Conservation (phyloP, 495 filamentous ascomycete species). For the Collariella sp. region DNA sequence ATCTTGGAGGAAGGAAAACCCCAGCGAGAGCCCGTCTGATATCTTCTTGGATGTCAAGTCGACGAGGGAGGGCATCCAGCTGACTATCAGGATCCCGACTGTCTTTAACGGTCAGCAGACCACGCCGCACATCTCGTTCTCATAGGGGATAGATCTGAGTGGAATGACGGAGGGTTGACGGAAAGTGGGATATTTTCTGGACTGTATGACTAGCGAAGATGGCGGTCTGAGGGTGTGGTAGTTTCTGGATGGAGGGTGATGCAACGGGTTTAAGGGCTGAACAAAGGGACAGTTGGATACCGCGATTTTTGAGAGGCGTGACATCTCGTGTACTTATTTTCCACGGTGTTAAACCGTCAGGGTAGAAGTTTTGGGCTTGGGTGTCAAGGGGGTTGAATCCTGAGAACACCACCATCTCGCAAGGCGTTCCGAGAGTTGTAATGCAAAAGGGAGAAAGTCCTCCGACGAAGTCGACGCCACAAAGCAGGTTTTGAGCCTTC, state of each 20-base stretch:
- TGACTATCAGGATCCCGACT: slow-evolving; percentile 44
- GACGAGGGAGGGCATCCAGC: slow-evolving; percentile 43
- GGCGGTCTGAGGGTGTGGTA: not conserved
- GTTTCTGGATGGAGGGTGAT: not conserved
- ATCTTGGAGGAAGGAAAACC: slow-evolving; percentile 31
- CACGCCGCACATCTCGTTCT: slow-evolving; percentile 29
- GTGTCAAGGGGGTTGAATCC: not conserved
- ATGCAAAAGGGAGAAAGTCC: not conserved
- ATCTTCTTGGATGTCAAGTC: slow-evolving; percentile 46
- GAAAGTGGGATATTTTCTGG: not conserved
- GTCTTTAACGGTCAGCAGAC: slow-evolving; percentile 33
- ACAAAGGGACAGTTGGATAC: not conserved
- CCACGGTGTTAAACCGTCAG: not conserved
- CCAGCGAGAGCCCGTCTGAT: slow-evolving; percentile 39
- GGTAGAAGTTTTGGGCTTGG: not conserved
- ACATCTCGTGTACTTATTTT: not conserved
- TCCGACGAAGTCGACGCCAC: not conserved
- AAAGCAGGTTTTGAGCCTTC: slow-evolving; percentile 3
- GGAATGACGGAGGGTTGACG: not conserved
- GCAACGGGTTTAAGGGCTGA: not conserved
- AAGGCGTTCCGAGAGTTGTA: not conserved
- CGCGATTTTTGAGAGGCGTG: too few relatives aligned
- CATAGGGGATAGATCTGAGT: slow-evolving; percentile 1
- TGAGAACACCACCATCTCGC: not conserved
- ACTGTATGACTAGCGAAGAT: not conserved